Evolutionary conservation across 495 filamentous ascomycete species (phyloP).

Genomic region (Saxophila tyrrhenica): DNA sequence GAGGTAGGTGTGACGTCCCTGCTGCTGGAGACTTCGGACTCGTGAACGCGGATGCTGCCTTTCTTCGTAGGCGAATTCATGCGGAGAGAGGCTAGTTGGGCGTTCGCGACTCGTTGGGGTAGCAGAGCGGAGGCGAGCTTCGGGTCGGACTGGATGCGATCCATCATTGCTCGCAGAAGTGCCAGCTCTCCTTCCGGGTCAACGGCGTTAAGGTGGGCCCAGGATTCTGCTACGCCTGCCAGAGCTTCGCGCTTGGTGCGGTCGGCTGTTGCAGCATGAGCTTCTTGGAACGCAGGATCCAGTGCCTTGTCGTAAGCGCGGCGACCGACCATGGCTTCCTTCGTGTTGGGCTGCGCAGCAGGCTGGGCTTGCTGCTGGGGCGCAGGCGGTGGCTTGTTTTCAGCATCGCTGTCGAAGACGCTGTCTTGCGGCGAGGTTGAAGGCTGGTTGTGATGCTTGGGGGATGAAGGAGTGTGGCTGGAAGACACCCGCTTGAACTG

Average conservation of each 20-base stretch:
- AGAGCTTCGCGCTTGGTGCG: slow-evolving; percentile 70
- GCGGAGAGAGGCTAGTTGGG: slow-evolving; percentile 15
- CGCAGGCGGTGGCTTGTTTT: slow-evolving; percentile 14
- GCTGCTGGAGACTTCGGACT: background rate
- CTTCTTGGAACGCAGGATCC: slow-evolving; percentile 70
- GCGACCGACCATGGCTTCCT: slow-evolving; percentile 69
- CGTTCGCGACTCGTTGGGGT: slow-evolving; percentile 18
- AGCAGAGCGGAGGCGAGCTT: slow-evolving; percentile 28
- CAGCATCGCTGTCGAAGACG: slow-evolving; percentile 19
- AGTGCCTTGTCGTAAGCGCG: slow-evolving; percentile 68
- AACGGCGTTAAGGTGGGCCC: slow-evolving; percentile 67
- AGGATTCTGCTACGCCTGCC: slow-evolving; percentile 68
- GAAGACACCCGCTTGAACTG: slow-evolving; percentile 77
- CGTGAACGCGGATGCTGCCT: background rate
- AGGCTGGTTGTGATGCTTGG: slow-evolving; percentile 18
- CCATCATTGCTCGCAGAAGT: slow-evolving; percentile 60
- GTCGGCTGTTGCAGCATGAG: slow-evolving; percentile 64
- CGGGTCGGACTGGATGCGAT: slow-evolving; percentile 38
- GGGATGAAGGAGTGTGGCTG: slow-evolving; percentile 36
- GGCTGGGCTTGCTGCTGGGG: background rate
- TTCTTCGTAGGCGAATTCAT: slow-evolving; percentile 10
- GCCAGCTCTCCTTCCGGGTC: slow-evolving; percentile 89
- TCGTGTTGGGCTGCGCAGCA: slow-evolving; percentile 45
- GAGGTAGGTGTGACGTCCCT: slow-evolving; percentile 5
- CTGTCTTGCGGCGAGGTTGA: slow-evolving; percentile 22